Conservation (phyloP, 2,329 filamentous ascomycete genomes). For the Metarhizium guizhouense region DNA sequence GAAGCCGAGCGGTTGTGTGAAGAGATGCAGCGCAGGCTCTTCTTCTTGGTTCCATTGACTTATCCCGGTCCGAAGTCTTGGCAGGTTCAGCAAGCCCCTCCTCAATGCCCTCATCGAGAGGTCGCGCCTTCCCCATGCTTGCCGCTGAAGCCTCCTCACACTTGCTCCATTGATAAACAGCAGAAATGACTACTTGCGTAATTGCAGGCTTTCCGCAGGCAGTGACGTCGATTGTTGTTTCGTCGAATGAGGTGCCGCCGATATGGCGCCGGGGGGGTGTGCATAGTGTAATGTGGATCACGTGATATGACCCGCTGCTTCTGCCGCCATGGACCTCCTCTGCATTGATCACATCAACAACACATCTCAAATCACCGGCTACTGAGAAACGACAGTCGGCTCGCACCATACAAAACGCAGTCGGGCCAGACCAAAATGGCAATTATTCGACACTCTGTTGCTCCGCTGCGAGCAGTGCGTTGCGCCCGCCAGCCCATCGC, state of each 20-base stretch:
- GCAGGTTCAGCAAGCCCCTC: background rate
- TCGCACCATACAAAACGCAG: constrained; percentile 13
- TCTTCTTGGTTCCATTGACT: background rate
- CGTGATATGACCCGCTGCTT: constrained; percentile 1
- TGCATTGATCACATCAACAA: background rate
- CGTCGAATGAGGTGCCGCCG: background rate
- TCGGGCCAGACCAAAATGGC: constrained; percentile 18
- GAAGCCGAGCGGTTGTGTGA: no score
- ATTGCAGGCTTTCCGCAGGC: background rate
- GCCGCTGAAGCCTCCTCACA: background rate
- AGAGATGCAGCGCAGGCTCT: no score
- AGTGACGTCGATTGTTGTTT: background rate
- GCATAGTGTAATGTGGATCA: background rate
- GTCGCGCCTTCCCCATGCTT: background rate
- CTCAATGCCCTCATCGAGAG: background rate
- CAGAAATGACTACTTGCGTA: background rate
- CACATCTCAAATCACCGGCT: constrained; percentile 9
- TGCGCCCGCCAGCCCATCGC: constrained; percentile 25
- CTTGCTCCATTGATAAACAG: background rate
- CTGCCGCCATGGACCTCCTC: background rate
- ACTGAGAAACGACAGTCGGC: constrained; percentile 18
- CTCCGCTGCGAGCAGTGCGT: constrained; percentile 28
- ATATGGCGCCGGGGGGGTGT: background rate
- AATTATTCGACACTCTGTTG: constrained; percentile 26
- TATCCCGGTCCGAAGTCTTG: background rate